Percentiles rank a stretch among this genome's conserved stretches.
These are phyloP conservation scores for Leishmania martiniquensis DNA, from an alignment of 208 protist species.

Conservation along the genomic window DNA sequence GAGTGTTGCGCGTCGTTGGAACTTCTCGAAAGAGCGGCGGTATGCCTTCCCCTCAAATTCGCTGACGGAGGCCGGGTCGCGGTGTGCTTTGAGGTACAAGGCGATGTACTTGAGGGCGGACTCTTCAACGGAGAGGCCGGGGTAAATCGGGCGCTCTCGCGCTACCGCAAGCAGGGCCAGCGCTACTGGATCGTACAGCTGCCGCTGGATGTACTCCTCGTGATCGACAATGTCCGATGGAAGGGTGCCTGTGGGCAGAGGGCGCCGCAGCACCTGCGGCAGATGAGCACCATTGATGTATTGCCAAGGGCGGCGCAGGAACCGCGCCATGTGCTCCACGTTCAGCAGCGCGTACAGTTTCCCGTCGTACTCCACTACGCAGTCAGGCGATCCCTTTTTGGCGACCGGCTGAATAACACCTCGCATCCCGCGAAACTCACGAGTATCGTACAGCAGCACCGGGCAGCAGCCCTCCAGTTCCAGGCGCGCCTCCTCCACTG, in stretches of 20 bases:
- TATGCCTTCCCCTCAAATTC: constrained; percentile 71
- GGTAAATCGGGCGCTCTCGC: constrained; percentile 76
- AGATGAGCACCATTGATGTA: constrained; percentile 70
- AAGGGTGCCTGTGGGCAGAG: constrained; percentile 41
- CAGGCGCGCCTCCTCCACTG: constrained; percentile 29
- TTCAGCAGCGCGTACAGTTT: constrained; percentile 72
- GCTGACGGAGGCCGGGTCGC: constrained; percentile 55
- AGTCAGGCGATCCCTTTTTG: constrained; percentile 56
- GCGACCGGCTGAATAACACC: constrained; percentile 78
- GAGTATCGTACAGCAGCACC: constrained; percentile 90
- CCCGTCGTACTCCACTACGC: constrained; percentile 79
- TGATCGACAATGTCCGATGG: constrained; percentile 35
- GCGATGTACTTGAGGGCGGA: constrained; percentile 90
- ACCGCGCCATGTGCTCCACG: constrained; percentile 55
- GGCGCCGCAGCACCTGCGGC: constrained; percentile 70
- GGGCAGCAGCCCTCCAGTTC: constrained; percentile 89
- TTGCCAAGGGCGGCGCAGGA: constrained; percentile 86
- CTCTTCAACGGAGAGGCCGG: constrained; percentile 79
- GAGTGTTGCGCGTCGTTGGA: constrained; percentile 58
- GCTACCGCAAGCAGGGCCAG: constrained; percentile 79
- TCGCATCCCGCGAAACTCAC: constrained; percentile 72
- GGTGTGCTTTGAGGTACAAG: constrained; percentile 89
- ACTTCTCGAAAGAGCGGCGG: constrained; percentile 61
- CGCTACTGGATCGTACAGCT: constrained; percentile 87
- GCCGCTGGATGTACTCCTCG: constrained; percentile 81